Evolutionary conservation across 1,284 basidiomycete genomes (phyloP), one percentile per base, ranked within the genome.

Genomic region (Polyporus tsugae): DNA sequence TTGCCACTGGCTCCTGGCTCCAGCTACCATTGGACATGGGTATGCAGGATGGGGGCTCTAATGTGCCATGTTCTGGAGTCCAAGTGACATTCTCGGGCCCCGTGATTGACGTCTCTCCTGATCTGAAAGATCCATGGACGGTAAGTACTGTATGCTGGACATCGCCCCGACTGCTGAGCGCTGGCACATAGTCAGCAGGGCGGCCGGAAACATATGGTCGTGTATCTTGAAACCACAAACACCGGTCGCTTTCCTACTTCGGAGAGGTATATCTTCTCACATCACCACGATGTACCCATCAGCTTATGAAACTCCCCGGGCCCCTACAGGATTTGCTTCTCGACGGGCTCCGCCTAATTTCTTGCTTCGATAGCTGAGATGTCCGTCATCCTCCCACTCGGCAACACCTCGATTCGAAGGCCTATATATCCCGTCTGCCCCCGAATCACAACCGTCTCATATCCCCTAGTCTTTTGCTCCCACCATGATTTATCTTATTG

Each of bases 401-500:
- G 49, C 7, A 53, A 29, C 22, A 29, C 25, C 13, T 53, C 13
- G 6, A 10, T 7, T 17, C 29, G 33, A 55, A 55, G 29, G 5
- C 29, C 29, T 55, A 55, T 55, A 55, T 55, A 22, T 25, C 22
- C 3, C 46, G 10, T 11, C 46, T 25, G 10, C 22, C n/a, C 22
- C n/a, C 46, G 11, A 4, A 10, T 49, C 1, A 25, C 22, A 35
- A 19, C 29, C 22, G 15, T 33, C 52, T 25, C 52, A 19, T 55
- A 55, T 55, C 25, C 25, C 49, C 52, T 15, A 4, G 5, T 33
- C 15, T 15, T 33, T 22, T 17, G 52, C 17, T 9, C 29, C 9
- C 41, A 9, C 57, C 5, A 72, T 70, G 68, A 25, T 70, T 4
- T 41, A 46, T 1, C 39, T 46, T 44, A 1, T 63, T 6, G 44